Conservation (phyloP, 768 basidiomycete species). For the Boletellus ananiceps region DNA sequence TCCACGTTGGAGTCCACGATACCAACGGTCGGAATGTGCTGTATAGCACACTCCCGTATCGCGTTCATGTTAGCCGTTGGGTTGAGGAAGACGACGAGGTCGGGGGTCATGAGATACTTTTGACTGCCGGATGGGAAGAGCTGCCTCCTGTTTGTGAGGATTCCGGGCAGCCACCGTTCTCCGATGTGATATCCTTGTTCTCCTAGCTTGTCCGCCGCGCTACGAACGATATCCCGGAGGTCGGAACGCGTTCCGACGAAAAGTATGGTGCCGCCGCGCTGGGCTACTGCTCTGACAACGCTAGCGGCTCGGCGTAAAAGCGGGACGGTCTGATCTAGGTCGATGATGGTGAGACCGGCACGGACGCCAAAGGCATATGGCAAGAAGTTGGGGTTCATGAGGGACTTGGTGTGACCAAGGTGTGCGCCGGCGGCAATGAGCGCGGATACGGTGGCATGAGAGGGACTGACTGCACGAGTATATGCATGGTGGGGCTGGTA, state of each 20-base stretch:
- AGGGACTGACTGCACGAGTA: slow-evolving; percentile 53
- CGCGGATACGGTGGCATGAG: slow-evolving; percentile 77
- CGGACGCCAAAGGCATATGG: slow-evolving; percentile 93
- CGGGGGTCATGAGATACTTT: slow-evolving; percentile 62
- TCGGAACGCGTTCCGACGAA: slow-evolving; percentile 89
- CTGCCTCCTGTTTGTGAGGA: slow-evolving; percentile 79
- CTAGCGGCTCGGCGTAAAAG: slow-evolving; percentile 87
- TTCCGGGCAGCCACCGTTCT: slow-evolving; percentile 93
- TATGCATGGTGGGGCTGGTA: slow-evolving; percentile 72
- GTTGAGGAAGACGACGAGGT: slow-evolving; percentile 89
- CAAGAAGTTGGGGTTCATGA: slow-evolving; percentile 86
- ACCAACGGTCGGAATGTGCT: slow-evolving; percentile 90
- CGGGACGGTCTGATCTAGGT: slow-evolving; percentile 90
- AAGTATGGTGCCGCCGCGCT: slow-evolving; percentile 76
- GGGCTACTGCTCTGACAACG: slow-evolving; percentile 77
- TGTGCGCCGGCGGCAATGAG: slow-evolving; percentile 92
- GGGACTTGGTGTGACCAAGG: slow-evolving; percentile 79
- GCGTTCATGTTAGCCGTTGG: slow-evolving; percentile 81
- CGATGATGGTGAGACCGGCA: slow-evolving; percentile 86
- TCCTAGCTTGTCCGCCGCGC: slow-evolving; percentile 76
- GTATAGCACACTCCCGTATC: slow-evolving; percentile 85
- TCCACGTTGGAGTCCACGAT: slow-evolving; percentile 95
- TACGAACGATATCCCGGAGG: slow-evolving; percentile 66
- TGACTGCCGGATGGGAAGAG: slow-evolving; percentile 62
- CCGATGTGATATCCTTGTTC: slow-evolving; percentile 79